phyloP scores from a whole-genome alignment of 768 basidiomycete species.

The Boletus subcaerulescens region DNA sequence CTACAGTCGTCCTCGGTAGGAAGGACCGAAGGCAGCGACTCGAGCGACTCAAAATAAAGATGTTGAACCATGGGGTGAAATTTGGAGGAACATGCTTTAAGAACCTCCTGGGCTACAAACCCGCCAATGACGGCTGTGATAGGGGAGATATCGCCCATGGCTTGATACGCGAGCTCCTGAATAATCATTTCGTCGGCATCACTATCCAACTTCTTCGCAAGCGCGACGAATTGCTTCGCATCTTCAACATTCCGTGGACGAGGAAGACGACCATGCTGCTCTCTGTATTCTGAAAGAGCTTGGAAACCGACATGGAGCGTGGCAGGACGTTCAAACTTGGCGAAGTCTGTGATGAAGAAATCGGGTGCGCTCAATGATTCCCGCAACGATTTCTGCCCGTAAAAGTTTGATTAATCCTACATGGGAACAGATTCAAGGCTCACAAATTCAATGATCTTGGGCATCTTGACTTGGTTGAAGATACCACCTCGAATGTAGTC shows the following conservation, averaged over 20 bases:
- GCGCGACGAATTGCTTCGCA: slow-evolving; percentile 61
- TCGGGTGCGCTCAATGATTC: slow-evolving; percentile 83
- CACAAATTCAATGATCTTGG: slow-evolving; percentile 92
- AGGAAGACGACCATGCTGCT: slow-evolving; percentile 66
- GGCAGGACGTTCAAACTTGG: slow-evolving; percentile 91
- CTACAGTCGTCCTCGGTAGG: slow-evolving; percentile 84
- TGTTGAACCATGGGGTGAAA: slow-evolving; percentile 96
- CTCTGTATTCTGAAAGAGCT: slow-evolving; percentile 77
- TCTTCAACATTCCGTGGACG: slow-evolving; percentile 81
- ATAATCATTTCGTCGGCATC: slow-evolving; percentile 81
- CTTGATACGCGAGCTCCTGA: slow-evolving; percentile 86
- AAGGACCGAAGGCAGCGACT: slow-evolving; percentile 75
- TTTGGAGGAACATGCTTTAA: slow-evolving; percentile 96
- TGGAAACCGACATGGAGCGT: slow-evolving; percentile 94
- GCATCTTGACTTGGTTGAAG: slow-evolving; percentile 99
- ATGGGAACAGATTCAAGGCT: slow-evolving; percentile 31
- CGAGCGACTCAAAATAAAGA: slow-evolving; percentile 96
- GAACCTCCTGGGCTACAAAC: slow-evolving; percentile 95
- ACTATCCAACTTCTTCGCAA: slow-evolving; percentile 75
- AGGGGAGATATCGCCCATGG: slow-evolving; percentile 85
- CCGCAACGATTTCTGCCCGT: slow-evolving; percentile 80
- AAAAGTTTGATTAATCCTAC: neutral
- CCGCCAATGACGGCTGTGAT: slow-evolving; percentile 93
- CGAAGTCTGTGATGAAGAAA: slow-evolving; percentile 92
- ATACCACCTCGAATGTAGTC: slow-evolving; percentile 87